These are phyloP conservation scores for Torrubiellomyces zombiae DNA, from an alignment of 2,329 filamentous ascomycete species.

Conservation along the genomic window DNA sequence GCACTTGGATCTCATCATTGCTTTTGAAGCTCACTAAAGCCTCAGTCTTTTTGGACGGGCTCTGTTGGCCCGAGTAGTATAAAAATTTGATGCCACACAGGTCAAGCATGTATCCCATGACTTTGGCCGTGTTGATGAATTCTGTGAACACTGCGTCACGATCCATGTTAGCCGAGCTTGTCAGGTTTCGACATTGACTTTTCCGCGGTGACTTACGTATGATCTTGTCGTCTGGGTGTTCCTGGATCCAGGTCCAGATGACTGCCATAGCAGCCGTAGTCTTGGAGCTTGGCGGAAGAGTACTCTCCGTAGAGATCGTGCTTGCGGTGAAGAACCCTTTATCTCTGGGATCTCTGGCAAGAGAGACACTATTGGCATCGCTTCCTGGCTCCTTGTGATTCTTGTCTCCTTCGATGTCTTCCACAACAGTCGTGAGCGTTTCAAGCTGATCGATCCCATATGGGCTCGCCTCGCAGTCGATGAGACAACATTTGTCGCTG, in stretches of 20 bases:
- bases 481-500: no score
- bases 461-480: no score
- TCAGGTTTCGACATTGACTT: no score
- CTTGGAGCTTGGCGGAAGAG: constrained; percentile 14
- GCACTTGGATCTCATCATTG: constrained; percentile 7
- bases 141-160: constrained; percentile 16
- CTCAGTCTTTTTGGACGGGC: not conserved
- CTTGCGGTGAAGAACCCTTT: constrained; percentile 11
- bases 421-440: constrained; percentile 1
- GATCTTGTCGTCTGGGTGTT: constrained; percentile 20
- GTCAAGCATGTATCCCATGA: constrained; percentile 20
- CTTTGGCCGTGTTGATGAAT: constrained; percentile 14
- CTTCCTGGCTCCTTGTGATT: constrained; percentile 7
- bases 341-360: constrained; percentile 1
- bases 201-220: constrained; percentile 14
- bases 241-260: constrained; percentile 13
- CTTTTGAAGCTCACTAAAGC: constrained; percentile 11
- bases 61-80: constrained; percentile 18
- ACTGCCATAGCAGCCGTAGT: constrained; percentile 14
- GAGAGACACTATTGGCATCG: constrained; percentile 8
- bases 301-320: not conserved
- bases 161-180: not conserved
- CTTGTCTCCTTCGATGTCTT: rapidly evolving
- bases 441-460: no score
- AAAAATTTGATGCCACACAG: constrained; percentile 15